Percentiles rank a stretch among this genome's conserved stretches.
Conservation (phyloP, 208 protist genomes). For the Crithidia thermophila region DNA sequence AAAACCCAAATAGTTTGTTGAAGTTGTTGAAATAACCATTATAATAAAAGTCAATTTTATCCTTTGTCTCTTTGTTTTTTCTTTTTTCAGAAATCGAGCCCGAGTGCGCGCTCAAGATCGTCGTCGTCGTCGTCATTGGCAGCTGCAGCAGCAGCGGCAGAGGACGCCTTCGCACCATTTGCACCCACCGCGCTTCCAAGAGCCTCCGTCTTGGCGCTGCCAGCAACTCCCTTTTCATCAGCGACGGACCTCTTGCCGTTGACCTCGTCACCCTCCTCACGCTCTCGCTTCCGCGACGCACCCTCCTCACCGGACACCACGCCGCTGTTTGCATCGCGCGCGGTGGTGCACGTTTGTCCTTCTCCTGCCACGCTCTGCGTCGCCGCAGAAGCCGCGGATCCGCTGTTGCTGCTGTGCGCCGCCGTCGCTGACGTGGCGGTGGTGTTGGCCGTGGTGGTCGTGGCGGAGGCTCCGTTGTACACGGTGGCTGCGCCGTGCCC, state of each 20-base stretch:
- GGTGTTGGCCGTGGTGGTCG: no score
- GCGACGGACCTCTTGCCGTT: background rate
- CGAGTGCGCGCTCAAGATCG: conserved; percentile 74
- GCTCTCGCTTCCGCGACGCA: conserved; percentile 19
- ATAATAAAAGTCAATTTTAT: no score
- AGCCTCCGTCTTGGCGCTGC: conserved; percentile 4
- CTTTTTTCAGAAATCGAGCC: conserved; percentile 66
- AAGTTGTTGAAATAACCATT: no score
- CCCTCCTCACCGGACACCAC: no score
- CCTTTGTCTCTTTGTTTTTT: background rate
- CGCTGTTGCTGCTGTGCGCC: background rate
- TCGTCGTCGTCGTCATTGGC: conserved; percentile 38
- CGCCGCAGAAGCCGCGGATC: background rate
- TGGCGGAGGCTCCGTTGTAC: no score
- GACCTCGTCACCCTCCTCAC: conserved; percentile 4
- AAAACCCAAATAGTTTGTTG: no score
- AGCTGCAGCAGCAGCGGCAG: background rate
- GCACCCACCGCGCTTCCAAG: background rate
- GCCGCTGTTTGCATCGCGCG: no score
- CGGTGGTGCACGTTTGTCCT: background rate
- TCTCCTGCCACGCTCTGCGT: background rate
- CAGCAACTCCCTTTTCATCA: background rate
- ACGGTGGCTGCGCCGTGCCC: background rate
- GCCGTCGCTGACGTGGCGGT: conserved; percentile 7
- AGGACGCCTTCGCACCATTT: background rate